Percentiles rank a stretch among this genome's conserved stretches.
Evolutionary conservation across 768 basidiomycete genomes (phyloP).

Genomic region (Tricholoma terreum): DNA sequence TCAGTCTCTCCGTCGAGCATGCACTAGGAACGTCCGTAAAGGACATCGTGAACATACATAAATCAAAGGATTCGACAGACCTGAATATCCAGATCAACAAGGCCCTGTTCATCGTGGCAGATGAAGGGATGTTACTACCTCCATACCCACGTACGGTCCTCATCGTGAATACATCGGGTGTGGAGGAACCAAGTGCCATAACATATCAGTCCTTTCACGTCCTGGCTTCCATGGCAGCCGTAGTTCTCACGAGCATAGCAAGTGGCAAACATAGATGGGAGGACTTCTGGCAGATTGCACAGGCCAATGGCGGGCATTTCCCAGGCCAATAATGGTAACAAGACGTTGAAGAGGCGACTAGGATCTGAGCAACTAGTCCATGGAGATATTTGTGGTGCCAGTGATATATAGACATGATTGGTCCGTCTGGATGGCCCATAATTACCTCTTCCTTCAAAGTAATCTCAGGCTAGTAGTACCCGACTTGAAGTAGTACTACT

Average conservation of each 20-base stretch:
- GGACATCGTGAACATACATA: slow-evolving; percentile 4
- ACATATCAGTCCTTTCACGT: slow-evolving; percentile 11
- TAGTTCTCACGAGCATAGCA: slow-evolving; percentile 11
- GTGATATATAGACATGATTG: too few relatives aligned
- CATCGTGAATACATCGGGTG: slow-evolving; percentile 11
- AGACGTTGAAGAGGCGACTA: background rate
- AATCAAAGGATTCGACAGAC: background rate
- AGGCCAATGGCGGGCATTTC: slow-evolving; percentile 16
- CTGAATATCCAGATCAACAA: background rate
- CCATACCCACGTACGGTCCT: slow-evolving; percentile 15
- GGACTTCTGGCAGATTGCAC: slow-evolving; percentile 16
- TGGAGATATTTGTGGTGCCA: background rate
- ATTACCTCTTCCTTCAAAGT: too few relatives aligned
- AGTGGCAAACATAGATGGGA: slow-evolving; percentile 14
- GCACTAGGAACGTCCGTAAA: slow-evolving; percentile 6
- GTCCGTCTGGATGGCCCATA: too few relatives aligned
- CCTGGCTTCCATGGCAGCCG: slow-evolving; percentile 9
- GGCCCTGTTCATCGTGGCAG: slow-evolving; percentile 12
- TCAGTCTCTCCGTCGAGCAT: slow-evolving; percentile 5
- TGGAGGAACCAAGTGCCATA: background rate
- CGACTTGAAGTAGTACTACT: too few relatives aligned
- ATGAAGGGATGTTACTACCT: slow-evolving; percentile 12
- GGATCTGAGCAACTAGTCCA: background rate
- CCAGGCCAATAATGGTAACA: slow-evolving; percentile 11
- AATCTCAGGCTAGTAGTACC: too few relatives aligned